A percentile compares a stretch with the other conserved stretches of the same genome.
Conservation (phyloP, 208 protist genomes). For the Leishmania mexicana region DNA sequence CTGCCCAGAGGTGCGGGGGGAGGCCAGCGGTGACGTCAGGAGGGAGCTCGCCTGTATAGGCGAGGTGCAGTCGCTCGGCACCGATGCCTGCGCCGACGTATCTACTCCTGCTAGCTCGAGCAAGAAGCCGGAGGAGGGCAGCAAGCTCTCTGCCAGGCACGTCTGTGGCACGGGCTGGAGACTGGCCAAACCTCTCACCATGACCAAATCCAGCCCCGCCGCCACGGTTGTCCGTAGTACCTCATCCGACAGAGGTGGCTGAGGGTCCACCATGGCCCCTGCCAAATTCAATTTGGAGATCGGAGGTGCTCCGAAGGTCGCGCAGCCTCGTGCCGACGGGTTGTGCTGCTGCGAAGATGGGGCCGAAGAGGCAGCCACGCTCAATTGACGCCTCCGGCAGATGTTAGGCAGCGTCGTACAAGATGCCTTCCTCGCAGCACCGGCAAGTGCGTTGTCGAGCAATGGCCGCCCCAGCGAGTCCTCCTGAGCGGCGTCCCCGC, state of each 20-base stretch:
- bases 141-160: constrained; percentile 28
- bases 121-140: constrained; percentile 23
- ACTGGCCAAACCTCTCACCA: constrained; percentile 41
- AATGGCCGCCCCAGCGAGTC: neutral
- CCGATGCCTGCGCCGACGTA: neutral
- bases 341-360: neutral
- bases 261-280: neutral
- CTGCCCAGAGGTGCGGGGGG: neutral
- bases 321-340: neutral
- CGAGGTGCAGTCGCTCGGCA: neutral
- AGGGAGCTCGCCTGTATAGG: neutral
- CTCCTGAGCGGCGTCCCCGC: neutral
- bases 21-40: neutral
- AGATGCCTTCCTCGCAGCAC: neutral
- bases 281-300: neutral
- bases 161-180: constrained; percentile 33
- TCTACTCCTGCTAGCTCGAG: constrained; percentile 20
- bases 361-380: neutral
- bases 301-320: neutral
- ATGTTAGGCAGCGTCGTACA: neutral
- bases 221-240: constrained; percentile 35
- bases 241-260: constrained; percentile 7
- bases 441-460: neutral
- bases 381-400: neutral
- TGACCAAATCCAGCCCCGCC: constrained; percentile 40